These are phyloP conservation scores for Sporothrix inflata DNA, from an alignment of 2,329 filamentous ascomycete genomes.

Conservation along the genomic window DNA sequence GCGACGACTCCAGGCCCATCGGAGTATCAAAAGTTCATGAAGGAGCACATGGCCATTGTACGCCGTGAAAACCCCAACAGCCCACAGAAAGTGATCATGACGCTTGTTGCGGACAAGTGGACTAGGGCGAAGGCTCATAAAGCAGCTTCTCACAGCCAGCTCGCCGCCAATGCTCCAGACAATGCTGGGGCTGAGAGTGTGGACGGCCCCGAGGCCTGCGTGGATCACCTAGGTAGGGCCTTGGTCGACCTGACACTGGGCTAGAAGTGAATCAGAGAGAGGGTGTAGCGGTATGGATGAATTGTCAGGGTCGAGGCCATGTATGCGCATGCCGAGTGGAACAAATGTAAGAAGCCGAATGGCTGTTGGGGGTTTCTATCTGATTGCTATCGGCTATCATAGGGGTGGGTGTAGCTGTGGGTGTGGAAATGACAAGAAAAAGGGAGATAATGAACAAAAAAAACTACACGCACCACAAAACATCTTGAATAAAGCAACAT, in stretches of 20 bases:
- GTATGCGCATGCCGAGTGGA: background rate
- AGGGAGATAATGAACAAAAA: background rate
- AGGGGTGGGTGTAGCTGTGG: background rate
- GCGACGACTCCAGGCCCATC: slow-evolving; percentile 36
- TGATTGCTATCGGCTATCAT: background rate
- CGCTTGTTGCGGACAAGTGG: slow-evolving; percentile 66
- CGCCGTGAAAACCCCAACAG: slow-evolving; percentile 59
- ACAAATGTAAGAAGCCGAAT: background rate
- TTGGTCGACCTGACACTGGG: slow-evolving; percentile 33
- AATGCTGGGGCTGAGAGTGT: slow-evolving; percentile 20
- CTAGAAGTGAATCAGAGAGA: background rate
- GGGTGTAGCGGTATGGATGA: background rate
- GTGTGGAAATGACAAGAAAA: background rate
- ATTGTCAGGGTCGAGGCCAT: background rate
- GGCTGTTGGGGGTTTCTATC: background rate
- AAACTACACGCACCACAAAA: background rate
- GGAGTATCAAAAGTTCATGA: slow-evolving; percentile 60
- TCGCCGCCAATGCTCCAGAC: slow-evolving; percentile 31
- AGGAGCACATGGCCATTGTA: slow-evolving; percentile 67
- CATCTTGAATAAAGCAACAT: background rate
- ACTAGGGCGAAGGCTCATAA: slow-evolving; percentile 46
- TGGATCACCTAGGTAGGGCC: slow-evolving; percentile 31
- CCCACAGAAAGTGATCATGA: slow-evolving; percentile 71
- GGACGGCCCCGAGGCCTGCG: background rate
- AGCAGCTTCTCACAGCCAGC: slow-evolving; percentile 29